Evolutionary conservation across 2,329 filamentous ascomycete species (phyloP), one percentile per base, ranked within the genome.

Genomic region (Colletotrichum sp.): DNA sequence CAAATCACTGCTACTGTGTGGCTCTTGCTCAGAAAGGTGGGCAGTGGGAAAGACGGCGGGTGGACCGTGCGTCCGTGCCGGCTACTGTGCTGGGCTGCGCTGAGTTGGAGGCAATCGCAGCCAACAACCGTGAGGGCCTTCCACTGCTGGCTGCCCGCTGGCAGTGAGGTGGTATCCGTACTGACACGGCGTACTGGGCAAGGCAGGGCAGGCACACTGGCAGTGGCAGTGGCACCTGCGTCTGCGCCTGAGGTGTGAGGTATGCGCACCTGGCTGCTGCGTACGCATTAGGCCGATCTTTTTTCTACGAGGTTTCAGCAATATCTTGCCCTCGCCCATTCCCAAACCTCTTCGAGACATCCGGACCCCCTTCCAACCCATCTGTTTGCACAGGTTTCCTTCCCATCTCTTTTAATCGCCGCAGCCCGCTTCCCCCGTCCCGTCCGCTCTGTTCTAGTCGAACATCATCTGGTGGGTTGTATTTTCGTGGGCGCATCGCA

Each of bases 221-320:
- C 44, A 49, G 3, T 62, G 55, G 55, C 69, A 72, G 44, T 62
- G 55, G 34, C 69, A 72, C 69, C 57, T 68, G 69, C 63, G 63
- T 28, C 64, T 21, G 49, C 44, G 21, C 62, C 69, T 68, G 69
- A 71, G 69, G 39, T 39, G 64, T 68, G 69, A 71, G 69, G 39
- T 44, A 39, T 52, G 44, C 44, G 44, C 44, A 52, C 44, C 44
- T 52, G n/a, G 55, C 62, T 64, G 75, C 57, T 68, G 65, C 65
- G 65, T 68, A 69, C 67, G 55, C 28, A 68, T 64, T 49, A 78
- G 70, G 70, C 74, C 66, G 70, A 72, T 77, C 70, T 77, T 77
- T 77, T 79, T 78, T 76, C 59, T 32, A 62, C 68, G 76, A 77
- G 74, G 80, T 82, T 82, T 81, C 80, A 81, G 78, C 80, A 78